phyloP scores from a whole-genome alignment of 2,329 filamentous ascomycete species.

The Colletotrichum magnum region DNA sequence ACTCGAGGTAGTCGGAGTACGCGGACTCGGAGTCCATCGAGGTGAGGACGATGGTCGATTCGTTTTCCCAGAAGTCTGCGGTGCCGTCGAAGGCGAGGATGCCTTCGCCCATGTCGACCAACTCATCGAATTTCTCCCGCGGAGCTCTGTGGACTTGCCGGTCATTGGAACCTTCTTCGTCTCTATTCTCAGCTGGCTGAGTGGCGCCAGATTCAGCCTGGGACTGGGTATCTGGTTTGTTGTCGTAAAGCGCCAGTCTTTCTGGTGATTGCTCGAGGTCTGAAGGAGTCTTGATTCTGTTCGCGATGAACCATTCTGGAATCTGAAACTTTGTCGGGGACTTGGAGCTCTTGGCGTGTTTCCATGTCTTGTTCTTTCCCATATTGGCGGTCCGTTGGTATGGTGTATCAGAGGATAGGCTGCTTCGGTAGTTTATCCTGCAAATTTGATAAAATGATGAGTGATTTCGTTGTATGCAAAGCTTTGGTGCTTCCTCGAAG shows the following conservation, averaged over 20 bases:
- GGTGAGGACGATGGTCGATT: background rate
- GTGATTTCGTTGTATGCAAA: too few relatives aligned
- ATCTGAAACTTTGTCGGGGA: background rate
- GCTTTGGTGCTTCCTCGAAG: too few relatives aligned
- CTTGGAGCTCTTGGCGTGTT: too few relatives aligned
- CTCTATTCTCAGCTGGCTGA: background rate
- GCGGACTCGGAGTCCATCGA: background rate
- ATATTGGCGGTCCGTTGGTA: too few relatives aligned
- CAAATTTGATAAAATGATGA: too few relatives aligned
- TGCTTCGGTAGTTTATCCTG: too few relatives aligned
- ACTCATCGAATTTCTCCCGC: background rate
- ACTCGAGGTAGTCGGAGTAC: background rate
- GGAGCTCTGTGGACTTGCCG: too few relatives aligned
- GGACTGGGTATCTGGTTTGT: background rate
- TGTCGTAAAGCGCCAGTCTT: background rate
- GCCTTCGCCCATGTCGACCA: background rate
- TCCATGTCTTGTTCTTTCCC: background rate
- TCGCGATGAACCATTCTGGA: background rate
- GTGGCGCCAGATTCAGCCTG: background rate
- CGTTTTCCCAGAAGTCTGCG: background rate
- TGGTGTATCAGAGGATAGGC: too few relatives aligned
- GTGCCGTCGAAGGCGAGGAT: background rate
- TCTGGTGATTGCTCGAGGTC: background rate
- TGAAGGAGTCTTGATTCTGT: background rate
- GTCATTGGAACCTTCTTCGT: background rate